Conservation (phyloP, 768 basidiomycete genomes). For the Hericium coralloides region DNA sequence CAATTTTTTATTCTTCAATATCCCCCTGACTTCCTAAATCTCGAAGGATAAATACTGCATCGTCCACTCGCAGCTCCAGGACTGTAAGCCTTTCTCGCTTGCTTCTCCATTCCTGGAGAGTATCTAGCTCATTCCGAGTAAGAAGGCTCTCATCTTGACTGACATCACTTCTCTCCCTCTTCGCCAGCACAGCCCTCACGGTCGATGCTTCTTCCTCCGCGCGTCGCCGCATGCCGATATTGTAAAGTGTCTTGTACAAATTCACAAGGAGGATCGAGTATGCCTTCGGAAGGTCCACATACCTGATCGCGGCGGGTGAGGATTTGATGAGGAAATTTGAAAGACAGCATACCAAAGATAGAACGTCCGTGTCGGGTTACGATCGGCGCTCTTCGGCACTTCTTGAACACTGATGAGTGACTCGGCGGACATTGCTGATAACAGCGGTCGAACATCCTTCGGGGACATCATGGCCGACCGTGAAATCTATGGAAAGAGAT, state of each 20-base stretch:
- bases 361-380: slow-evolving; percentile 81
- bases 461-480: slow-evolving; percentile 90
- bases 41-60: slow-evolving; percentile 81
- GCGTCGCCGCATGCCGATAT: slow-evolving; percentile 65
- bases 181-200: slow-evolving; percentile 67
- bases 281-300: slow-evolving; percentile 78
- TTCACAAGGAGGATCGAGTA: slow-evolving; percentile 68
- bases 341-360: slow-evolving; percentile 68
- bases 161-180: slow-evolving; percentile 77
- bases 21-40: slow-evolving; percentile 39
- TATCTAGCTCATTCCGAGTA: slow-evolving; percentile 67
- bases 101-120: slow-evolving; percentile 63
- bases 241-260: slow-evolving; percentile 86
- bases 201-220: slow-evolving; percentile 62
- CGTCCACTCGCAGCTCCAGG: slow-evolving; percentile 80
- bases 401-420: slow-evolving; percentile 87
- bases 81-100: slow-evolving; percentile 68
- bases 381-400: slow-evolving; percentile 83
- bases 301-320: slow-evolving; percentile 42
- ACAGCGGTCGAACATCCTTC: slow-evolving; percentile 75
- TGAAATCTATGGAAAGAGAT: slow-evolving; percentile 51
- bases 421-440: slow-evolving; percentile 72
- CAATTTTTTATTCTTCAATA: neutral
- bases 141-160: slow-evolving; percentile 65
- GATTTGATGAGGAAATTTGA: neutral